phyloP scores from a whole-genome alignment of 805 yeast species.

The Nakazawaea ambrosiae region DNA sequence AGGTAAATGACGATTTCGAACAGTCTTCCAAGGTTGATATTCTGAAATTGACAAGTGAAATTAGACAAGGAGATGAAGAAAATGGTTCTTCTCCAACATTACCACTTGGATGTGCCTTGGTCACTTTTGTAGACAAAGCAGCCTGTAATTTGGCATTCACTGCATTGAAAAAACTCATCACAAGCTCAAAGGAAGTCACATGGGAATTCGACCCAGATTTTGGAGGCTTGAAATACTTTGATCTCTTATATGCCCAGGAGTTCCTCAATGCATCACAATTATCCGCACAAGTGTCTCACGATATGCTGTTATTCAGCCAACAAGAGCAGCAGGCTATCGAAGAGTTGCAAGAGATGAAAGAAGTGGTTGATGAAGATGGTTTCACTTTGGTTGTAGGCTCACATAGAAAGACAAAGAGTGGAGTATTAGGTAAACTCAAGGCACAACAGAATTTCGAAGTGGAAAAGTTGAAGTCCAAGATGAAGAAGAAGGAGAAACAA shows the following conservation, averaged over 20 bases:
- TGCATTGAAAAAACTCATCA: conserved; percentile 47
- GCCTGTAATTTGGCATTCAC: conserved; percentile 58
- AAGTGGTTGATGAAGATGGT: conserved; percentile 85
- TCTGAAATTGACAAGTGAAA: conserved; percentile 52
- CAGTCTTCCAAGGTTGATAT: conserved; percentile 44
- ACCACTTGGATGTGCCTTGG: conserved; percentile 69
- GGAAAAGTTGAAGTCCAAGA: conserved; percentile 36
- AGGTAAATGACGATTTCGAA: conserved; percentile 29
- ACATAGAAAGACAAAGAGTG: conserved; percentile 74
- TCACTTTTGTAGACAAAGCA: conserved; percentile 67
- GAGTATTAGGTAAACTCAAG: conserved; percentile 48
- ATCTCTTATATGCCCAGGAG: conserved; percentile 6
- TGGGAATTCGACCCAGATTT: conserved; percentile 26
- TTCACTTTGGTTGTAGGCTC: conserved; percentile 86
- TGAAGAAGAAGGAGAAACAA: conserved; percentile 68
- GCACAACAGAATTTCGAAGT: conserved; percentile 17
- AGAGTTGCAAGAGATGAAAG: conserved; percentile 45
- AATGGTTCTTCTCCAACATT: conserved; percentile 32
- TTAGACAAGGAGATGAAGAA: conserved; percentile 27
- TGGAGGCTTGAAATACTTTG: conserved; percentile 8
- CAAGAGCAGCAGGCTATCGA: conserved; percentile 60
- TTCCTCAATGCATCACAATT: conserved; percentile 42
- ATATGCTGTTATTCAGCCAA: conserved; percentile 60
- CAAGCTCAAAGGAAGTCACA: conserved; percentile 9
- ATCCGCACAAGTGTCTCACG: conserved; percentile 48